Percentiles rank a stretch among this genome's conserved stretches.
These are phyloP conservation scores for Castanea sativa DNA, from an alignment of 306 rosid genomes.

Conservation along the genomic window DNA sequence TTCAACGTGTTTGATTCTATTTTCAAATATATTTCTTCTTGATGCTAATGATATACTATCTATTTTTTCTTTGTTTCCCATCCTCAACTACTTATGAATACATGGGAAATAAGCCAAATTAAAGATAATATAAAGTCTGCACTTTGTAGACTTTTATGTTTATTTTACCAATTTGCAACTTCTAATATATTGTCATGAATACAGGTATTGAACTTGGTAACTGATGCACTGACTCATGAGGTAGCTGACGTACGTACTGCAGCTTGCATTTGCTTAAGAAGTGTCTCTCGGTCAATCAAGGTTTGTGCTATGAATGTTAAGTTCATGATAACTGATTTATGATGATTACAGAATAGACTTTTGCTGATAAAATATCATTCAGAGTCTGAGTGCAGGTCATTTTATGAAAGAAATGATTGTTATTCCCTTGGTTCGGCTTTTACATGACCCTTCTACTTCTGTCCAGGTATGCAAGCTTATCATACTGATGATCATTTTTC, in stretches of 20 bases:
- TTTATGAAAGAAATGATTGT: slow-evolving; percentile 79
- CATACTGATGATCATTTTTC: slow-evolving; percentile 18
- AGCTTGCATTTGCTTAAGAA: slow-evolving; percentile 92
- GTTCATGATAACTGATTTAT: slow-evolving; percentile 18
- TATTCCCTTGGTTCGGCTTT: slow-evolving; percentile 75
- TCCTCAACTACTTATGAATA: not conserved
- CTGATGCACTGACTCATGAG: slow-evolving; percentile 65
- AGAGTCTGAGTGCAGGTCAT: slow-evolving; percentile 89
- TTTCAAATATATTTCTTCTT: not conserved
- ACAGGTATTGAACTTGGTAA: slow-evolving; percentile 59
- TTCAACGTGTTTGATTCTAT: too few relatives aligned
- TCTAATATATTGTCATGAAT: slow-evolving; percentile 19
- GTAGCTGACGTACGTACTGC: slow-evolving; percentile 65
- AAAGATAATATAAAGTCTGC: slow-evolving; percentile 12
- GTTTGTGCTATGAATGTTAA: slow-evolving; percentile 38
- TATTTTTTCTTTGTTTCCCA: not conserved
- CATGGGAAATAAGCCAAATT: not conserved
- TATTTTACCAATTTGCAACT: slow-evolving; percentile 12
- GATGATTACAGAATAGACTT: not conserved
- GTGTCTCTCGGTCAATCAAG: slow-evolving; percentile 88
- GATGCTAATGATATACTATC: not conserved
- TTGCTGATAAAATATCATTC: slow-evolving; percentile 50
- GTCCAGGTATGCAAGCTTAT: slow-evolving; percentile 64
- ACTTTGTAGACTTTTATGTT: not conserved
- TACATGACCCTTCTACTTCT: slow-evolving; percentile 62